These are phyloP conservation scores for Phoenix dactylifera DNA, from an alignment of 176 grass and related monocot genomes.

Conservation along the genomic window DNA sequence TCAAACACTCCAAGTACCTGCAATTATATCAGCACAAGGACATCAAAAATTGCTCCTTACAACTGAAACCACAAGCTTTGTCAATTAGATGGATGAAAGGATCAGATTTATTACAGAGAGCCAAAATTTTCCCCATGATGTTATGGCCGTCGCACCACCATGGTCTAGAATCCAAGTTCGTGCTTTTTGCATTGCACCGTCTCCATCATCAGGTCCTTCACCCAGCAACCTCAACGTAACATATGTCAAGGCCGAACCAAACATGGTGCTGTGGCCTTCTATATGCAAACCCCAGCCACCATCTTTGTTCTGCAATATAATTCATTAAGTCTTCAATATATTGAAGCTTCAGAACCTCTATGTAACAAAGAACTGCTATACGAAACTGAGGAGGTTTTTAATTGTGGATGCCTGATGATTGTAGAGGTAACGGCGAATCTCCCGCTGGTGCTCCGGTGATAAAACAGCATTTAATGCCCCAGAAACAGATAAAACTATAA, in stretches of 20 bases:
- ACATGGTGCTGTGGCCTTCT: slow-evolving; percentile 87
- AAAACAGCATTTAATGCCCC: slow-evolving; percentile 62
- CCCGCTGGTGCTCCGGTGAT: slow-evolving; percentile 56
- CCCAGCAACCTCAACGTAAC: slow-evolving; percentile 85
- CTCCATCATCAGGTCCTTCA: slow-evolving; percentile 45
- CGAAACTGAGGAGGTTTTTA: background rate
- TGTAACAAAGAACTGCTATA: too few species aligned
- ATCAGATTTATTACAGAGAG: slow-evolving; percentile 52
- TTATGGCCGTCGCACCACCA: slow-evolving; percentile 74
- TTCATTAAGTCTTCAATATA: slow-evolving; percentile 5
- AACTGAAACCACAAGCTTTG: background rate
- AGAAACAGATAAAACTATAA: too few species aligned
- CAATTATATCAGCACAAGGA: slow-evolving; percentile 7
- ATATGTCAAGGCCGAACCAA: slow-evolving; percentile 79
- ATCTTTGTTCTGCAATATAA: slow-evolving; percentile 68
- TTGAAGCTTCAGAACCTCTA: too few species aligned
- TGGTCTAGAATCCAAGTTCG: slow-evolving; percentile 84
- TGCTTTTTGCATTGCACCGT: slow-evolving; percentile 81
- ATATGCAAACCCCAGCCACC: slow-evolving; percentile 96
- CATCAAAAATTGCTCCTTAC: background rate
- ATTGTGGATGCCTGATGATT: slow-evolving; percentile 57
- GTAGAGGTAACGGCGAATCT: slow-evolving; percentile 82
- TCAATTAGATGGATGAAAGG: background rate
- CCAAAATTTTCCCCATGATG: slow-evolving; percentile 97
- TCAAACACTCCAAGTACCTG: slow-evolving; percentile 98